Evolutionary conservation across 805 yeast species (phyloP).

Genomic region (Spencermartinsiella europaea): DNA sequence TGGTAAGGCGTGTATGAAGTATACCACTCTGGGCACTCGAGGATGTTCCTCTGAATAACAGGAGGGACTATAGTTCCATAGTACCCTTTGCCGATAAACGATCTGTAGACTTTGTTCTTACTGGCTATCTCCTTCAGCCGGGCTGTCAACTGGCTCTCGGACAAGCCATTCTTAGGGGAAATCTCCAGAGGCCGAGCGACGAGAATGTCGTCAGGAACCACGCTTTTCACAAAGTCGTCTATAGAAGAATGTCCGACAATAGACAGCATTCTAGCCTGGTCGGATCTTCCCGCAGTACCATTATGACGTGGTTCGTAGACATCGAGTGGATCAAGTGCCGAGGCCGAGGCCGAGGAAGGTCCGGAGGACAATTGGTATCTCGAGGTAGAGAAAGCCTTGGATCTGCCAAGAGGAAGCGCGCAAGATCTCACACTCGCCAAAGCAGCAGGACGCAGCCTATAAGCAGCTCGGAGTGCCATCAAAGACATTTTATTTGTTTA

Average conservation of each 20-base stretch:
- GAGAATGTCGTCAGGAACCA: conserved; percentile 73
- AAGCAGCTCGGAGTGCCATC: background rate
- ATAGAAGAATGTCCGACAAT: conserved; percentile 62
- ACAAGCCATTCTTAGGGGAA: conserved; percentile 64
- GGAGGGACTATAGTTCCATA: conserved; percentile 87
- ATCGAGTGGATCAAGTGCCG: conserved; percentile 47
- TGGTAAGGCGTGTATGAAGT: conserved; percentile 98
- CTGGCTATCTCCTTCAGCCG: conserved; percentile 64
- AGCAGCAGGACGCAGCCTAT: background rate
- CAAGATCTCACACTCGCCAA: background rate
- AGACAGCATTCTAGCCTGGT: conserved; percentile 61
- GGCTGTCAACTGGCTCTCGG: conserved; percentile 75
- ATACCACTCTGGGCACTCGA: conserved; percentile 97
- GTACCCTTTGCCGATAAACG: conserved; percentile 92
- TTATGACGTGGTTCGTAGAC: conserved; percentile 87
- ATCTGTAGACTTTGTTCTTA: conserved; percentile 66
- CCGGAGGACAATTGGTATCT: background rate
- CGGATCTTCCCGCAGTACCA: conserved; percentile 62
- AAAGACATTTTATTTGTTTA: too few species aligned
- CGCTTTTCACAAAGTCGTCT: conserved; percentile 62
- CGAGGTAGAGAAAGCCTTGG: background rate
- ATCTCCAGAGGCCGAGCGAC: conserved; percentile 62
- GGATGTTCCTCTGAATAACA: conserved; percentile 84
- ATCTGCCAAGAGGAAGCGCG: background rate
- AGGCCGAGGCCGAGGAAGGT: background rate